Percentiles rank a stretch among this genome's conserved stretches.
Evolutionary conservation across 2,329 filamentous ascomycete species (phyloP).

Genomic region (Chrysoporthe deuterocubensis): DNA sequence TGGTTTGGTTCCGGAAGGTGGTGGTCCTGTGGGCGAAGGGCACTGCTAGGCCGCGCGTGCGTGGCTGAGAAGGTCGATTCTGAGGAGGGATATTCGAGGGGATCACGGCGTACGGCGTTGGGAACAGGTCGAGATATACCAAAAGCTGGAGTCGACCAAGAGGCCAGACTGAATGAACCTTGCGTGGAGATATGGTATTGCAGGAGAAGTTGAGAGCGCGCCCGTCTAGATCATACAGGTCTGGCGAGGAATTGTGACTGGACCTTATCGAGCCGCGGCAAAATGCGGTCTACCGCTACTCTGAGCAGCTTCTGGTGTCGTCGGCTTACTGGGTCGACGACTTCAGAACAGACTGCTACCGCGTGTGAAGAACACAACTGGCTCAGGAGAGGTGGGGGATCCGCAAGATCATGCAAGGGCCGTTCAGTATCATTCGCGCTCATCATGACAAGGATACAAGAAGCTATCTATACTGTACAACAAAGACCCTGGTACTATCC

Average conservation of each 20-base stretch:
- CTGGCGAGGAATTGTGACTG: background rate
- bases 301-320: background rate
- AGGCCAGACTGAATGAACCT: background rate
- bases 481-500: background rate
- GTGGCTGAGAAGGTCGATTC: background rate
- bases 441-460: background rate
- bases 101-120: conserved; percentile 26
- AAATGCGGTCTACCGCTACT: background rate
- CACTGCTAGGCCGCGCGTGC: background rate
- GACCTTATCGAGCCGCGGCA: background rate
- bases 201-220: background rate
- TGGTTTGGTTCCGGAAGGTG: background rate
- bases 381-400: background rate
- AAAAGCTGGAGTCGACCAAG: background rate
- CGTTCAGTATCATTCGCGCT: background rate
- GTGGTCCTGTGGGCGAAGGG: too few species aligned
- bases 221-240: background rate
- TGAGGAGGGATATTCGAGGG: background rate
- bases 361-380: background rate
- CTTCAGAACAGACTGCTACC: background rate
- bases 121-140: conserved; percentile 11
- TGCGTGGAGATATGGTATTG: background rate
- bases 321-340: background rate
- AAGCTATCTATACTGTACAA: conserved; percentile 14
- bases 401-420: background rate